phyloP scores from a whole-genome alignment of 2,329 filamentous ascomycete genomes.

The Ophiostoma tasmaniense region DNA sequence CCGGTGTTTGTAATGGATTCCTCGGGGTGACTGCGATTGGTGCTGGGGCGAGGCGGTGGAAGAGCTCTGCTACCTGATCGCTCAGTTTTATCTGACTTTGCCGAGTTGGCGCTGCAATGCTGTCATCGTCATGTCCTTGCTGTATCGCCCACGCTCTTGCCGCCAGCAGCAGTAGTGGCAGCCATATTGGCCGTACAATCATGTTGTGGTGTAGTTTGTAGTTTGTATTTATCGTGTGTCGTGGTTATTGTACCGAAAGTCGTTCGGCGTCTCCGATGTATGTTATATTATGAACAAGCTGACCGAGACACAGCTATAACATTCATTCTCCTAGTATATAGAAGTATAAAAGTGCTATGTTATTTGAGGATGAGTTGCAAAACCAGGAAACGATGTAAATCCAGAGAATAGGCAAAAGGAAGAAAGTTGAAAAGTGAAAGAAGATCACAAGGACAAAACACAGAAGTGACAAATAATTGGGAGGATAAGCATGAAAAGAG shows the following conservation, averaged over 20 bases:
- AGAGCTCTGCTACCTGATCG: neutral
- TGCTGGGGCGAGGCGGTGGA: conserved; percentile 6
- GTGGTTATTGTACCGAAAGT: neutral
- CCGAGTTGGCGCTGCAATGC: neutral
- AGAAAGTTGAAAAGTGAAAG: conserved; percentile 18
- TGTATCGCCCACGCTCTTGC: neutral
- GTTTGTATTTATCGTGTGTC: neutral
- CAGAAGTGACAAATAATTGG: conserved; percentile 15
- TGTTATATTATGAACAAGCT: neutral
- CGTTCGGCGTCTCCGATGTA: neutral
- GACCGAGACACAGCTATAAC: neutral
- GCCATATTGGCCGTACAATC: neutral
- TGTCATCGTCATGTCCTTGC: neutral
- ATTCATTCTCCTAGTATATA: neutral
- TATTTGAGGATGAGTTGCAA: neutral
- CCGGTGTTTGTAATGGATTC: conserved; percentile 21
- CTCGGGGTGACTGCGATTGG: neutral
- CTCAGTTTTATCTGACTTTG: neutral
- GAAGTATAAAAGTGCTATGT: neutral
- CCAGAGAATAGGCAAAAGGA: conserved; percentile 1
- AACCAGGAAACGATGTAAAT: neutral
- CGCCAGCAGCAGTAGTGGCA: neutral
- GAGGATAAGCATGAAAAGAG: conserved; percentile 16
- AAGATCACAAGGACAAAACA: conserved; percentile 21
- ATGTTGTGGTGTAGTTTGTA: no score